A percentile compares a stretch with the other conserved stretches of the same genome.
These are phyloP conservation scores for Boletus subparvulus DNA, from an alignment of 768 basidiomycete species.

Conservation along the genomic window DNA sequence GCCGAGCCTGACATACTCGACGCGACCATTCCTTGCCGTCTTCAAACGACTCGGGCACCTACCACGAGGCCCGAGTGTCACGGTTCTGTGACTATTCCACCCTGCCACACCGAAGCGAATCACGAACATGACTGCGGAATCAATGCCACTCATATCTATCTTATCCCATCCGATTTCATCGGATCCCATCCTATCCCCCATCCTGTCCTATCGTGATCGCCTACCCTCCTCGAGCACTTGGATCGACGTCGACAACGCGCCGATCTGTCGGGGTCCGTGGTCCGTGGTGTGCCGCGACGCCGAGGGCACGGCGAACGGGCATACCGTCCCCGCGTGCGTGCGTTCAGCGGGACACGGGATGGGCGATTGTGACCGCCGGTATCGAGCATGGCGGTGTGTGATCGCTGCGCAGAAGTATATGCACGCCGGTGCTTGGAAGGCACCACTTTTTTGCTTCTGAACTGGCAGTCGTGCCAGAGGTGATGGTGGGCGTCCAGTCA, in stretches of 20 bases:
- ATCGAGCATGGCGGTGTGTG: neutral
- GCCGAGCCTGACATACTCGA: neutral
- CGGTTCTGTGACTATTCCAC: neutral
- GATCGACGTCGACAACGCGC: neutral
- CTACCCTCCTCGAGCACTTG: neutral
- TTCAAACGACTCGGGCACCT: neutral
- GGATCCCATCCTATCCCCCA: too few species aligned
- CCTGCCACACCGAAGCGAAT: neutral
- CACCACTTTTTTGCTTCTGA: too few species aligned
- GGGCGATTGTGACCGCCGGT: too few species aligned
- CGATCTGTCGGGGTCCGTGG: neutral
- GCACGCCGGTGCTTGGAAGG: neutral
- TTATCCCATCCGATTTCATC: too few species aligned
- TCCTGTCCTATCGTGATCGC: neutral
- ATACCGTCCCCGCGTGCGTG: neutral
- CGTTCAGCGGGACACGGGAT: neutral
- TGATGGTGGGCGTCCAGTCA: neutral
- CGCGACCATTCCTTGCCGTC: too few species aligned
- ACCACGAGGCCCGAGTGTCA: neutral
- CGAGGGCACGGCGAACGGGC: too few species aligned
- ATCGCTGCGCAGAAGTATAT: too few species aligned
- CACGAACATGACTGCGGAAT: neutral
- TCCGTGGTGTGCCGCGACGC: neutral
- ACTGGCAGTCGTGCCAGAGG: neutral
- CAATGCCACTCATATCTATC: too few species aligned